Evolutionary conservation across 495 filamentous ascomycete species (phyloP), one percentile per base, ranked within the genome.

Genomic region (Lichenothelia convexa): DNA sequence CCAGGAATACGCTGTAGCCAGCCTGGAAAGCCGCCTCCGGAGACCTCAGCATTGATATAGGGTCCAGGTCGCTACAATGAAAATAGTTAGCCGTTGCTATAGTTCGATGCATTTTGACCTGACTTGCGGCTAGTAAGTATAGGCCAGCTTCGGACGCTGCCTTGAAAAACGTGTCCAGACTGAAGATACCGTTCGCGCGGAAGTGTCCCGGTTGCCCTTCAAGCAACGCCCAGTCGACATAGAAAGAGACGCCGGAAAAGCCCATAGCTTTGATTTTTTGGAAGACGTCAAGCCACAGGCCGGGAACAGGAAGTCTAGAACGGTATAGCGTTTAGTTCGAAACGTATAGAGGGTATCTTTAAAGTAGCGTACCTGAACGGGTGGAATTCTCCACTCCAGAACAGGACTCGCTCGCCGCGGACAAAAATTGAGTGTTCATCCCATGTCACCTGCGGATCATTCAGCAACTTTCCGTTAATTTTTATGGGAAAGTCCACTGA

Each of bases 261-360:
- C 80, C 80, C 0, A 81, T 49, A 19, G 78, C 75, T 52, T 73
- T 81, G 54, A 82, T 66, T 53, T 89, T 89, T 45, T 84, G 72
- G 46, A 89, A 73, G 21, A 86, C 50, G 48, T 86, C 81, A 29
- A 76, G 62, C 64, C 68, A 83, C 3, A 86, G 60, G 15, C 67
- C 63, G 0, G 74, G 65, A 3, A 86, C 80, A 0, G 80, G 80
- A 4, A 86, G 63, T n/a, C n/a, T n/a, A n/a, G n/a, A n/a, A n/a
- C n/a, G n/a, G n/a, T n/a, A n/a, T n/a, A n/a, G n/a, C n/a, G n/a
- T n/a, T n/a, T n/a, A n/a, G n/a, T n/a, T n/a, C n/a, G n/a, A n/a
- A n/a, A n/a, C n/a, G n/a, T n/a, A n/a, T n/a, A n/a, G n/a, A n/a
- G n/a, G n/a, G n/a, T n/a, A n/a, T n/a, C n/a, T n/a, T n/a, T n/a